phyloP scores from a whole-genome alignment of 345 rosid genomes.

The Bruguiera sexangula region DNA sequence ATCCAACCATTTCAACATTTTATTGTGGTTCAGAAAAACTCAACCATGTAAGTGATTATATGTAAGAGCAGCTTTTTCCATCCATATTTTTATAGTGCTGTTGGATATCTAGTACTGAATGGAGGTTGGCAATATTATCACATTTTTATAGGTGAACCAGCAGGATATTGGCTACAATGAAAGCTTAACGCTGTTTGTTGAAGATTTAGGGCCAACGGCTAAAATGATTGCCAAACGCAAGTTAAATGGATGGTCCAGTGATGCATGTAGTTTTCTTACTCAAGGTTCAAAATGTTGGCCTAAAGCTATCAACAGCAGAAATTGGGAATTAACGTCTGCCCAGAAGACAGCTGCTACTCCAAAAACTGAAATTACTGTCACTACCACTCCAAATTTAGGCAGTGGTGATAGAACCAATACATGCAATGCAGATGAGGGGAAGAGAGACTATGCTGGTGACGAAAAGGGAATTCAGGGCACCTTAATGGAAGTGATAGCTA shows the following conservation, averaged over 20 bases:
- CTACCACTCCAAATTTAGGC: slow-evolving; percentile 7
- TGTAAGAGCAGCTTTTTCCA: neutral
- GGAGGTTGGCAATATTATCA: neutral
- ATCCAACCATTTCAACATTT: slow-evolving; percentile 22
- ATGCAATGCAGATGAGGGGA: slow-evolving; percentile 4
- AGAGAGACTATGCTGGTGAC: slow-evolving; percentile 1
- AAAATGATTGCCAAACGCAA: slow-evolving; percentile 40
- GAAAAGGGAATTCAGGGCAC: neutral
- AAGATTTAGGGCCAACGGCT: slow-evolving; percentile 51
- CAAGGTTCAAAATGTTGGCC: slow-evolving; percentile 17
- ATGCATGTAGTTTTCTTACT: slow-evolving; percentile 16
- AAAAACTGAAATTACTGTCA: neutral
- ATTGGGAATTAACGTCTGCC: slow-evolving; percentile 8
- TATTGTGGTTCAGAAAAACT: slow-evolving; percentile 23
- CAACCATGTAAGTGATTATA: slow-evolving; percentile 34
- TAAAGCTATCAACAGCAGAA: slow-evolving; percentile 6
- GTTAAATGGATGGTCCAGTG: slow-evolving; percentile 23
- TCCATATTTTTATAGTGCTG: slow-evolving; percentile 1
- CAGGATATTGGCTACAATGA: slow-evolving; percentile 33
- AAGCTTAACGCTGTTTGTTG: slow-evolving; percentile 42
- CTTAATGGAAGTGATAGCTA: slow-evolving; percentile 7
- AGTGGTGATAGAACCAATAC: neutral
- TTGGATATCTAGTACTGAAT: neutral
- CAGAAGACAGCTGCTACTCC: slow-evolving; percentile 3
- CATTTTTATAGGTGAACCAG: slow-evolving; percentile 32